phyloP scores from a whole-genome alignment of 116 monocot genomes.

The Papilionanthe hybrid region DNA sequence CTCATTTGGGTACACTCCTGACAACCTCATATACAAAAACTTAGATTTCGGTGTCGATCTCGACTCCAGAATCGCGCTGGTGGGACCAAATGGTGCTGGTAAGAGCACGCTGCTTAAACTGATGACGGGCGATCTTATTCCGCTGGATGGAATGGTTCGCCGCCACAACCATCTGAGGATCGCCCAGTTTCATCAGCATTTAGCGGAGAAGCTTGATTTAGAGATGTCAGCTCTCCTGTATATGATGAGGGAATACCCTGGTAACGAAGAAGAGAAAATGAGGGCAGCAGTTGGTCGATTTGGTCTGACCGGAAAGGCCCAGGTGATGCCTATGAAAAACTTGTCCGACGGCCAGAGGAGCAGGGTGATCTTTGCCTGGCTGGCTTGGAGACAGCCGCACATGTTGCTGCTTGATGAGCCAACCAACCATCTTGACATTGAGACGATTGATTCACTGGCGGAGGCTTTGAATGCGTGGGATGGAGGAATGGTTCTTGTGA shows the following conservation, averaged over 20 bases:
- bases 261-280: constrained; percentile 91
- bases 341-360: constrained; percentile 93
- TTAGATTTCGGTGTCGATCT: constrained; percentile 92
- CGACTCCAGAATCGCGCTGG: constrained; percentile 90
- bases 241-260: constrained; percentile 90
- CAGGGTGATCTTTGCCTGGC: constrained; percentile 91
- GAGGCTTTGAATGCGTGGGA: constrained; percentile 97
- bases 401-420: constrained; percentile 94
- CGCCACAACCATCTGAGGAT: constrained; percentile 93
- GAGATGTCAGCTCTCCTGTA: constrained; percentile 76
- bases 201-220: constrained; percentile 89
- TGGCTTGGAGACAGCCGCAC: constrained; percentile 90
- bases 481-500: constrained; percentile 89
- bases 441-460: constrained; percentile 92
- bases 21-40: constrained; percentile 76
- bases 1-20: constrained; percentile 84
- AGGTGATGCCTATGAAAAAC: constrained; percentile 99
- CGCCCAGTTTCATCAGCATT: constrained; percentile 93
- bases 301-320: constrained; percentile 84
- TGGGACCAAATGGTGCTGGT: constrained; percentile 94
- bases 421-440: constrained; percentile 94
- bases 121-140: constrained; percentile 86
- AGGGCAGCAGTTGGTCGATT: constrained; percentile 74
- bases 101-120: constrained; percentile 96
- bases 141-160: constrained; percentile 87